Evolutionary conservation across 371 early-diverging fungal species (phyloP).

Genomic region (Fennellomyces sp.): DNA sequence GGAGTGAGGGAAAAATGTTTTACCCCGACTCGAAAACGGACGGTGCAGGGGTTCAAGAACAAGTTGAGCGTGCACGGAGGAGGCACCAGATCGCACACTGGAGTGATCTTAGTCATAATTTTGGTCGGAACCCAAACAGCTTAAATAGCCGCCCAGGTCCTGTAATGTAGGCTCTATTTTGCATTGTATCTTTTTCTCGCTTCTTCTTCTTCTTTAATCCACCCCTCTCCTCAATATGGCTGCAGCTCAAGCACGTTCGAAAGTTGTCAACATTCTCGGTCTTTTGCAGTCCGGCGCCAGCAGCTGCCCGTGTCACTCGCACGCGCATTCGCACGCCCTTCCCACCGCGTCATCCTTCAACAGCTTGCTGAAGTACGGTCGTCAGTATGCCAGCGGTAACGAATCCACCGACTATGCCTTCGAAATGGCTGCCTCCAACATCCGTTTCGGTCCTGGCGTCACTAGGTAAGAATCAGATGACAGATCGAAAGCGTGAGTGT

Average conservation of each 20-base stretch:
- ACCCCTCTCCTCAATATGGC: slow-evolving; percentile 33
- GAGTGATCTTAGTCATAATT: slow-evolving; percentile 6
- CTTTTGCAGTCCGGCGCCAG: slow-evolving; percentile 45
- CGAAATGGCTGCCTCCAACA: slow-evolving; percentile 89
- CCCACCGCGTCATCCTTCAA: slow-evolving; percentile 34
- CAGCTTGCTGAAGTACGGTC: slow-evolving; percentile 48
- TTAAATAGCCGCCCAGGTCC: neutral
- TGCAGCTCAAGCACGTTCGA: slow-evolving; percentile 50
- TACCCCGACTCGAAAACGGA: too few relatives aligned
- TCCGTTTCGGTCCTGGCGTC: slow-evolving; percentile 86
- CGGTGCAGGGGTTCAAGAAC: too few relatives aligned
- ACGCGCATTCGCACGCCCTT: slow-evolving; percentile 35
- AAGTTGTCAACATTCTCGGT: slow-evolving; percentile 49
- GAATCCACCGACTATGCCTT: slow-evolving; percentile 77
- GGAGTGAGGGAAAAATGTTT: too few relatives aligned
- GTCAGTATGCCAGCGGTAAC: slow-evolving; percentile 48
- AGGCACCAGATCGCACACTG: neutral
- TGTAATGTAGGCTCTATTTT: neutral
- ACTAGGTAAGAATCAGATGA: slow-evolving; percentile 55
- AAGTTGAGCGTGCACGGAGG: too few relatives aligned
- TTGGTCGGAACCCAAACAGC: neutral
- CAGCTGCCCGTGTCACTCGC: slow-evolving; percentile 62
- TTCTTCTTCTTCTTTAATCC: neutral
- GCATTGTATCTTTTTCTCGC: slow-evolving; percentile 1
- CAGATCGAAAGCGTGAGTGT: neutral